phyloP scores from a whole-genome alignment of 2,329 filamentous ascomycete species.

The Ophiostoma fasciatum region DNA sequence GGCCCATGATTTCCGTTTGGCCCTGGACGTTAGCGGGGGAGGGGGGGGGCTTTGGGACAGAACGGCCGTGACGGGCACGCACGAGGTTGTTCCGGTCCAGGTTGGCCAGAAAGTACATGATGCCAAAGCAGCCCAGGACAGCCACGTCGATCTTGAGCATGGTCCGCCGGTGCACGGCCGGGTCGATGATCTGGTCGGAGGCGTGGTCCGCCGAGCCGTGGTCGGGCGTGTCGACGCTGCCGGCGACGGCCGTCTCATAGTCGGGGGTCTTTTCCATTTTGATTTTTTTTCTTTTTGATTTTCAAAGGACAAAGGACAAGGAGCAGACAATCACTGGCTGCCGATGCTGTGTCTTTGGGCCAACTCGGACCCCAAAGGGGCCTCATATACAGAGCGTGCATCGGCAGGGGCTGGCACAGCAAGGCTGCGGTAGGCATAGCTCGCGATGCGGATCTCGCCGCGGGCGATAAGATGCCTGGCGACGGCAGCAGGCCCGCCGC shows the following conservation, averaged over 20 bases:
- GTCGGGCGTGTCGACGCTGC: conserved; percentile 4
- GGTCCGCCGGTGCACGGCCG: conserved; percentile 5
- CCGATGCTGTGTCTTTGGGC: no score
- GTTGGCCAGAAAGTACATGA: conserved; percentile 19
- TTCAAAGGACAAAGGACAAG: no score
- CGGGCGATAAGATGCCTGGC: no score
- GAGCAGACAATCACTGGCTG: no score
- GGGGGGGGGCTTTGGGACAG: background rate
- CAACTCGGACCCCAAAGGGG: no score
- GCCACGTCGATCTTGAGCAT: conserved; percentile 9
- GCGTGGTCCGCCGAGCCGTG: background rate
- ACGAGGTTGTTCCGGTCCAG: conserved; percentile 18
- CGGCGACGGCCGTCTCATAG: background rate
- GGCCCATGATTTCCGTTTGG: conserved; percentile 17
- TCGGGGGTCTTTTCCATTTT: background rate
- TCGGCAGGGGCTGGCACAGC: no score
- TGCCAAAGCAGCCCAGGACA: conserved; percentile 11
- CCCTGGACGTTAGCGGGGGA: no score
- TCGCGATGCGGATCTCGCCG: no score
- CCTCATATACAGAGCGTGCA: no score
- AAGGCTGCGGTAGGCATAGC: no score
- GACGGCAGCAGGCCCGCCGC: no score
- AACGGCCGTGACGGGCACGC: background rate
- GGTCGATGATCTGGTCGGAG: conserved; percentile 4
- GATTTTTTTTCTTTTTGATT: no score